phyloP scores from a whole-genome alignment of 176 grass and related monocot species.

The Luzula sylvatica region DNA sequence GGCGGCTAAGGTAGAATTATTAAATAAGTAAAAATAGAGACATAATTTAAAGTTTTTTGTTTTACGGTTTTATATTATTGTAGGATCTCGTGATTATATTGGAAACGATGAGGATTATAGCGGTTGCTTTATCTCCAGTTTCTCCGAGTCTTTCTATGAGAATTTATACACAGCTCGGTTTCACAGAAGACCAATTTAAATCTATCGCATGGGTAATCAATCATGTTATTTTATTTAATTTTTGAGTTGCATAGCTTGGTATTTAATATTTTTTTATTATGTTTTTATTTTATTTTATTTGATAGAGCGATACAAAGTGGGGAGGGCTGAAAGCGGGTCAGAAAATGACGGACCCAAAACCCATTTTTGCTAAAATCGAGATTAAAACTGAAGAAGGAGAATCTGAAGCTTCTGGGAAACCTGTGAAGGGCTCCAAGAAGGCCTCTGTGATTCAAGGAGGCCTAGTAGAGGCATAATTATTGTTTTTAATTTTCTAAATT shows the following conservation, averaged over 20 bases:
- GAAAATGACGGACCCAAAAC: constrained; percentile 64
- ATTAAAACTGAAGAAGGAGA: constrained; percentile 23
- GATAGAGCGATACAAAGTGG: constrained; percentile 75
- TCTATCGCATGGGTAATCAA: constrained; percentile 65
- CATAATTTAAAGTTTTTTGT: not conserved
- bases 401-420: constrained; percentile 30
- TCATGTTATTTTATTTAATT: not conserved
- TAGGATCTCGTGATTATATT: constrained; percentile 96
- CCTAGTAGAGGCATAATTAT: constrained; percentile 56
- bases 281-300: not conserved
- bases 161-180: constrained; percentile 82
- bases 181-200: constrained; percentile 64
- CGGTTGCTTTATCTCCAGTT: constrained; percentile 64
- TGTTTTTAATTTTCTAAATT: not conserved
- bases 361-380: constrained; percentile 73
- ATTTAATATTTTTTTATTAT: not conserved
- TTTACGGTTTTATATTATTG: no score
- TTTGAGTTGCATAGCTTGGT: not conserved
- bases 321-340: constrained; percentile 68
- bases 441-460: constrained; percentile 44
- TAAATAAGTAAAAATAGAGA: not conserved
- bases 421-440: constrained; percentile 52
- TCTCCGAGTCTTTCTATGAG: constrained; percentile 68
- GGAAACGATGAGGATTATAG: constrained; percentile 90
- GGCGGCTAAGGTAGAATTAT: constrained; percentile 63